Evolutionary conservation across 192 early-diverging fungal species (phyloP).

Genomic region (Backusella tarrabulga): DNA sequence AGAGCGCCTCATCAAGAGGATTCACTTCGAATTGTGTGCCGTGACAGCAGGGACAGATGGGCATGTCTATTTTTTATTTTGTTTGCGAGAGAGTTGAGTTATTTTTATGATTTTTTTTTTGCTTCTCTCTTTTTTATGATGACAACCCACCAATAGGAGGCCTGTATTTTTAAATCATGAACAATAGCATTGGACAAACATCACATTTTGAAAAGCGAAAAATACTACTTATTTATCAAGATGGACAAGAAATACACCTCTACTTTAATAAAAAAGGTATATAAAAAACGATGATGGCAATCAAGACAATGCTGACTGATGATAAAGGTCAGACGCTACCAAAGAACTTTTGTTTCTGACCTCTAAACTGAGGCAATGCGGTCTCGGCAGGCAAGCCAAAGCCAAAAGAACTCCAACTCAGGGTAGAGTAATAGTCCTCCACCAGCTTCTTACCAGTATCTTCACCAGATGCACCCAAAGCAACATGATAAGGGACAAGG

Average conservation of each 20-base stretch:
- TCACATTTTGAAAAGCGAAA: no score
- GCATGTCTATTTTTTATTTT: background rate
- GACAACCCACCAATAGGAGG: background rate
- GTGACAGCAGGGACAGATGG: background rate
- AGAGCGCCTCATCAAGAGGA: background rate
- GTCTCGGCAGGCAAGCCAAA: slow-evolving; percentile 23
- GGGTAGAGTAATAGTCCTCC: slow-evolving; percentile 32
- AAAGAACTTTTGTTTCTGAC: background rate
- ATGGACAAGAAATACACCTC: background rate
- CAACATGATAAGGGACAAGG: slow-evolving; percentile 67
- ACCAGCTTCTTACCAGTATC: slow-evolving; percentile 40
- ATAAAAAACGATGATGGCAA: background rate
- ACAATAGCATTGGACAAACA: no score
- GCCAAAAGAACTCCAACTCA: slow-evolving; percentile 29
- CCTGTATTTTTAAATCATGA: background rate
- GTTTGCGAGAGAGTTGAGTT: background rate
- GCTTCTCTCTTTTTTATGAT: background rate
- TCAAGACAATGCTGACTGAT: background rate
- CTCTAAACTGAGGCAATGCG: background rate
- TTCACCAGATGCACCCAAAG: slow-evolving; percentile 56
- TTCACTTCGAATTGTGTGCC: background rate
- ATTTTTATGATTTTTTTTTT: background rate
- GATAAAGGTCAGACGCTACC: background rate
- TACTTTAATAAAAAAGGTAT: no score
- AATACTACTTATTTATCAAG: background rate